Evolutionary conservation across 139 green algal species (phyloP).

Genomic region (Chlamydomonas sp.): DNA sequence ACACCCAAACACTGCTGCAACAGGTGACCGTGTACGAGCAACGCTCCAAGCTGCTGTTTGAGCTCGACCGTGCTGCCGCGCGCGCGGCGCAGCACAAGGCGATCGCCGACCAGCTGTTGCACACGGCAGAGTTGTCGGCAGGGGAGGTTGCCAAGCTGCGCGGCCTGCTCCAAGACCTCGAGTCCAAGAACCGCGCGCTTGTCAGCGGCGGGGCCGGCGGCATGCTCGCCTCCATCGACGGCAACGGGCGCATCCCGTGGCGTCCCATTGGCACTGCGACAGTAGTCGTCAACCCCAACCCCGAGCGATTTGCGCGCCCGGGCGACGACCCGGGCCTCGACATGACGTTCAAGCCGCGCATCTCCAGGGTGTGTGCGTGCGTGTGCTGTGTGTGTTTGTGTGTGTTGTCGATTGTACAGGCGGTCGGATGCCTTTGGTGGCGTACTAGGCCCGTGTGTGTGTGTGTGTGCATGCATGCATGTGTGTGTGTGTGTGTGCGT

Average conservation of each 20-base stretch:
- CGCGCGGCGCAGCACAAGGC: slow-evolving; percentile 28
- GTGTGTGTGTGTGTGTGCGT: no score
- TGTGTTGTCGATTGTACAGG: no score
- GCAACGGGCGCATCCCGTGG: slow-evolving; percentile 36
- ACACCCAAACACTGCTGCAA: no score
- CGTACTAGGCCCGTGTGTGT: no score
- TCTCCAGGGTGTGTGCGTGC: no score
- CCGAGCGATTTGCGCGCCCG: slow-evolving; percentile 18
- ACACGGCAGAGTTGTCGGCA: slow-evolving; percentile 28
- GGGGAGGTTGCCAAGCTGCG: slow-evolving; percentile 46
- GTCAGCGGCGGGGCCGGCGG: not conserved
- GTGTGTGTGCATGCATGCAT: no score
- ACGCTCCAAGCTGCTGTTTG: slow-evolving; percentile 50
- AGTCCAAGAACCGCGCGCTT: slow-evolving; percentile 10
- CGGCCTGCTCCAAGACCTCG: slow-evolving; percentile 32
- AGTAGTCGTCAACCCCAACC: slow-evolving; percentile 11
- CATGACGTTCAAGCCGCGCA: slow-evolving; percentile 12
- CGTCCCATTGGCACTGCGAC: slow-evolving; percentile 28
- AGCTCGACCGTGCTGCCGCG: slow-evolving; percentile 45
- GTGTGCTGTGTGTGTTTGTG: no score
- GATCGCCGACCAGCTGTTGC: slow-evolving; percentile 29
- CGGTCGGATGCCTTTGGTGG: no score
- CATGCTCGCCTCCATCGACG: slow-evolving; percentile 30
- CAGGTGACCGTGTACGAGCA: slow-evolving; percentile 52
- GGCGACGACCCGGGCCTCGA: slow-evolving; percentile 22